Conservation (phyloP, 164 flowering plant genomes). For the Tetrastigma voinierianum region DNA sequence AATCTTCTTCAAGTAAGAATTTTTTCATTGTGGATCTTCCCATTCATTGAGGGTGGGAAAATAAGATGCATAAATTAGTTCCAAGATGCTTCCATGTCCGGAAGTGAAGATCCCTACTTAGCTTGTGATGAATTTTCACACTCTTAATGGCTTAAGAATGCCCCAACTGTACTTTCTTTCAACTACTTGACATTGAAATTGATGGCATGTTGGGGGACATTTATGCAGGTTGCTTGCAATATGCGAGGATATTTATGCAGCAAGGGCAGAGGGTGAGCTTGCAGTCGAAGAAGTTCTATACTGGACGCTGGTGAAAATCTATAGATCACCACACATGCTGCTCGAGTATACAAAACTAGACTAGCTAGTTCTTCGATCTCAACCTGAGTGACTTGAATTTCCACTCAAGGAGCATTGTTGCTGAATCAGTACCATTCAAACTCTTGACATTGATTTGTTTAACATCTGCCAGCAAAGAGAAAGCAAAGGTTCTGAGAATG, state of each 20-base stretch:
- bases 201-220: conserved; percentile 44
- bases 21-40: too few relatives aligned
- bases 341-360: conserved; percentile 80
- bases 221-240: conserved; percentile 70
- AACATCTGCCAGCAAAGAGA: not conserved
- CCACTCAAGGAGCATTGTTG: too few relatives aligned
- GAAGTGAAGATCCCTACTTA: too few relatives aligned
- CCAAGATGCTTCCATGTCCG: too few relatives aligned
- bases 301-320: conserved; percentile 83
- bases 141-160: conserved; percentile 25
- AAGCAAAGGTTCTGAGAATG: not conserved
- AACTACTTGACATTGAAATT: conserved; percentile 22
- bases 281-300: conserved; percentile 87
- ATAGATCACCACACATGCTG: conserved; percentile 87
- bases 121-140: too few relatives aligned
- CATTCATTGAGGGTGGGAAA: too few relatives aligned
- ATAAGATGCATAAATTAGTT: too few relatives aligned
- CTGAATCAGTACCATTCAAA: too few relatives aligned
- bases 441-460: not conserved
- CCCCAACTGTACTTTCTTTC: not conserved
- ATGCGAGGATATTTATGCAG: conserved; percentile 86
- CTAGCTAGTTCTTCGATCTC: conserved; percentile 37
- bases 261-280: conserved; percentile 92
- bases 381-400: not conserved
- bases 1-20: too few relatives aligned